Percentiles rank a stretch among this genome's conserved stretches.
These are phyloP conservation scores for Lanmaoa rubissima DNA, from an alignment of 768 basidiomycete species.

Conservation along the genomic window DNA sequence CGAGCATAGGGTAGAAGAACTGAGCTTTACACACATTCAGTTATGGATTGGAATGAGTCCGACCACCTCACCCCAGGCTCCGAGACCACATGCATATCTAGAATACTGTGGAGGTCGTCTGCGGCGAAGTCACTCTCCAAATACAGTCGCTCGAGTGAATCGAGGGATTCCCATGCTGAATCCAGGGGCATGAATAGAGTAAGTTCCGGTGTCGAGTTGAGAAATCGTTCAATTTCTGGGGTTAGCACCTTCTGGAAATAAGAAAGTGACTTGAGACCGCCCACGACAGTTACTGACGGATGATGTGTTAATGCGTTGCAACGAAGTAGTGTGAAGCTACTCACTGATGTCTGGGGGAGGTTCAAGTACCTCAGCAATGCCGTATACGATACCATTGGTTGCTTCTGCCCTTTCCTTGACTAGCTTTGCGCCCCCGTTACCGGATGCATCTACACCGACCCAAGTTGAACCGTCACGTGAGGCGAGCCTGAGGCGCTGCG, in stretches of 20 bases:
- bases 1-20: not conserved
- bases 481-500: slow-evolving; percentile 75
- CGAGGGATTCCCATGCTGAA: slow-evolving; percentile 76
- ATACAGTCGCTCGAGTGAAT: slow-evolving; percentile 79
- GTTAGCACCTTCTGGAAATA: slow-evolving; percentile 77
- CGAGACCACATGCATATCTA: slow-evolving; percentile 74
- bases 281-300: slow-evolving; percentile 56
- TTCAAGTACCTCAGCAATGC: slow-evolving; percentile 70
- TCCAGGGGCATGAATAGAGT: slow-evolving; percentile 90
- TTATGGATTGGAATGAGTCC: slow-evolving; percentile 51
- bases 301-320: not conserved
- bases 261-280: slow-evolving; percentile 57
- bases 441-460: slow-evolving; percentile 77
- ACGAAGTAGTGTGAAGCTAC: slow-evolving; percentile 23
- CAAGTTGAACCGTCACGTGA: slow-evolving; percentile 46
- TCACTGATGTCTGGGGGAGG: slow-evolving; percentile 74
- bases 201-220: slow-evolving; percentile 68
- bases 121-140: slow-evolving; percentile 85
- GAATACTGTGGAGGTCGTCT: slow-evolving; percentile 73
- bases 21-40: slow-evolving; percentile 48
- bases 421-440: slow-evolving; percentile 69
- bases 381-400: slow-evolving; percentile 75
- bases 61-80: slow-evolving; percentile 62
- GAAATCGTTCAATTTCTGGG: slow-evolving; percentile 48
- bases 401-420: slow-evolving; percentile 56